Percentiles rank a stretch among this genome's conserved stretches.
phyloP scores from a whole-genome alignment of 495 filamentous ascomycete genomes.

The Lasiosphaeriaceae sp. region DNA sequence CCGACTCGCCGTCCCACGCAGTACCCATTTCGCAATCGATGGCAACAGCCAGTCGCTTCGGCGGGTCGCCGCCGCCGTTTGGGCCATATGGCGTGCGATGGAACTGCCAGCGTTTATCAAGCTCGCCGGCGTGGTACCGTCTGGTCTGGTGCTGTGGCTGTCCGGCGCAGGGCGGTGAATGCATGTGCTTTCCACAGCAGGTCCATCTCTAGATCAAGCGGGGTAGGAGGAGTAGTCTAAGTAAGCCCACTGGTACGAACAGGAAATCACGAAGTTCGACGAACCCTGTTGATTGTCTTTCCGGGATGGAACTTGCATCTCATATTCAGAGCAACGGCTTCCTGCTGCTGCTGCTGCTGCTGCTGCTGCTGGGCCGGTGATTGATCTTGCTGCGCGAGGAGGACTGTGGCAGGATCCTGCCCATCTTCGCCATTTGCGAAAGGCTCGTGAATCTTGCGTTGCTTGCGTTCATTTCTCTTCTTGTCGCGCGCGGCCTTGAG shows the following conservation, averaged over 20 bases:
- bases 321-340: background rate
- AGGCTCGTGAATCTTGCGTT: no score
- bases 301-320: constrained; percentile 10
- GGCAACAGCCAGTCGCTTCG: constrained; percentile 27
- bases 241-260: no score
- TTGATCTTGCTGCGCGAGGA: no score
- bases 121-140: background rate
- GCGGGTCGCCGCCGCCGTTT: no score
- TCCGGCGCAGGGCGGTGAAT: background rate
- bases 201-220: background rate
- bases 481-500: no score
- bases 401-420: no score
- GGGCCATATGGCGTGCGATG: background rate
- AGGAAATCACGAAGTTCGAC: no score
- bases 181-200: background rate
- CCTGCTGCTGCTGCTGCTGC: background rate
- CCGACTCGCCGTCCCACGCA: constrained; percentile 19
- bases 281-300: background rate
- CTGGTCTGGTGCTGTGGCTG: background rate
- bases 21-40: constrained; percentile 52
- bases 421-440: no score
- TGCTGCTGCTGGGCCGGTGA: no score
- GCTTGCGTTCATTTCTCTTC: no score
- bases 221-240: background rate
- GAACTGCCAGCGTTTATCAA: constrained; percentile 11